These are phyloP conservation scores for Phytophthora megakarya DNA, from an alignment of 352 stramenopile genomes.

Conservation along the genomic window DNA sequence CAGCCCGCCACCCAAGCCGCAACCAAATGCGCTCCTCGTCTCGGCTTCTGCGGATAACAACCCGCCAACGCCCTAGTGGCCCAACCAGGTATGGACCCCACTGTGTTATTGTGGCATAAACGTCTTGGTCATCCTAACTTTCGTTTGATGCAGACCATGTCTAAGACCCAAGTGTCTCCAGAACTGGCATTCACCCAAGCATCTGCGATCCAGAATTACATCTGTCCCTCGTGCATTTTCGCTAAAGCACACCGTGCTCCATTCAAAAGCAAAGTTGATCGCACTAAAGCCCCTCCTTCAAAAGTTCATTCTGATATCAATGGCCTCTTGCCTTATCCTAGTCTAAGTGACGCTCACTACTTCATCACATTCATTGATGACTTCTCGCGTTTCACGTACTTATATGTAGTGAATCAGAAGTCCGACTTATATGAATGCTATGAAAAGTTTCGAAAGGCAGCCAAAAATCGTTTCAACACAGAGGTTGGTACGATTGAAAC, in stretches of 20 bases:
- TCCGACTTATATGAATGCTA: background rate
- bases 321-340: constrained; percentile 8
- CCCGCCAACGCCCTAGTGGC: constrained; percentile 7
- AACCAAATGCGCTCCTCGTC: background rate
- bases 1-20: constrained; percentile 9
- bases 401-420: background rate
- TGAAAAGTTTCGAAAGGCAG: background rate
- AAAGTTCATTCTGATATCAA: constrained; percentile 7
- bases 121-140: constrained; percentile 18
- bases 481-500: background rate
- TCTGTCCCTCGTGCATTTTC: constrained; percentile 12
- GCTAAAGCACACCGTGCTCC: constrained; percentile 16
- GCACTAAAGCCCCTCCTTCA: background rate
- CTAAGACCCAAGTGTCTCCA: background rate
- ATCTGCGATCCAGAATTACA: constrained; percentile 4
- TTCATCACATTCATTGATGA: constrained; percentile 14
- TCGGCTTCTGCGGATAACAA: background rate
- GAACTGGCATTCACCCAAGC: constrained; percentile 13
- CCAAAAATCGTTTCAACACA: background rate
- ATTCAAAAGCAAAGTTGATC: constrained; percentile 14
- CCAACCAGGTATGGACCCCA: constrained; percentile 14
- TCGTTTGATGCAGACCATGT: constrained; percentile 13
- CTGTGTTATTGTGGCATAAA: constrained; percentile 13
- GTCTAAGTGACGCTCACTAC: constrained; percentile 5
- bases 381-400: constrained; percentile 8